phyloP scores from a whole-genome alignment of 768 basidiomycete genomes.

The Paxillus rubicundulus region DNA sequence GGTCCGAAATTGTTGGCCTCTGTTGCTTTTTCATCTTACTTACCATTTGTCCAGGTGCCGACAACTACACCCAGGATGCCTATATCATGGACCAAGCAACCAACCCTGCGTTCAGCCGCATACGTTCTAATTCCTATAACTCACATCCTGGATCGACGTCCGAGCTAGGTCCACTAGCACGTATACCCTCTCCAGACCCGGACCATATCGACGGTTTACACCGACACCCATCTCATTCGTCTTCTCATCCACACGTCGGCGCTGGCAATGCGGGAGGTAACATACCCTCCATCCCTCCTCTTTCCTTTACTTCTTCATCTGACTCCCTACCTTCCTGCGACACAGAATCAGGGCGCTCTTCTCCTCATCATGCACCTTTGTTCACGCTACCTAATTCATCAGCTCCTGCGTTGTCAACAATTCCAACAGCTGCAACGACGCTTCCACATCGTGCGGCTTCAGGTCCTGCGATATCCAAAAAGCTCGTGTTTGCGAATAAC shows the following conservation, averaged over 20 bases:
- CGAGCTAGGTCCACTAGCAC: slow-evolving; percentile 73
- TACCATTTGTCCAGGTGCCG: slow-evolving; percentile 49
- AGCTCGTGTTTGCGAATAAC: slow-evolving; percentile 86
- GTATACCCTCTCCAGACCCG: slow-evolving; percentile 79
- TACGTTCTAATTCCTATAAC: slow-evolving; percentile 84
- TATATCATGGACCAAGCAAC: slow-evolving; percentile 43
- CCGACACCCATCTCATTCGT: slow-evolving; percentile 59
- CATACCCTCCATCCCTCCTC: slow-evolving; percentile 48
- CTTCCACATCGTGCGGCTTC: slow-evolving; percentile 76
- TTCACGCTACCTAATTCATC: slow-evolving; percentile 89
- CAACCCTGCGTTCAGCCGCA: slow-evolving; percentile 46
- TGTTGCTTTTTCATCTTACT: not conserved
- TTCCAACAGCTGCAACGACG: slow-evolving; percentile 45
- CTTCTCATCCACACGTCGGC: slow-evolving; percentile 33
- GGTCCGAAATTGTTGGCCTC: not conserved
- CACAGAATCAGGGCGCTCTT: slow-evolving; percentile 35
- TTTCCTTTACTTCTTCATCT: slow-evolving; percentile 50
- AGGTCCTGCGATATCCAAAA: slow-evolving; percentile 67
- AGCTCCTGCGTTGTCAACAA: slow-evolving; percentile 76
- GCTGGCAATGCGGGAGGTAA: slow-evolving; percentile 26
- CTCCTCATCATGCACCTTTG: slow-evolving; percentile 41
- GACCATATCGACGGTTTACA: slow-evolving; percentile 88
- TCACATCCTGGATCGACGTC: slow-evolving; percentile 44
- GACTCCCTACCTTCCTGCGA: slow-evolving; percentile 35
- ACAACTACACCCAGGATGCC: slow-evolving; percentile 61